These are phyloP conservation scores for Akanthomyces lecanii DNA, from an alignment of 2,329 filamentous ascomycete species.

Conservation along the genomic window DNA sequence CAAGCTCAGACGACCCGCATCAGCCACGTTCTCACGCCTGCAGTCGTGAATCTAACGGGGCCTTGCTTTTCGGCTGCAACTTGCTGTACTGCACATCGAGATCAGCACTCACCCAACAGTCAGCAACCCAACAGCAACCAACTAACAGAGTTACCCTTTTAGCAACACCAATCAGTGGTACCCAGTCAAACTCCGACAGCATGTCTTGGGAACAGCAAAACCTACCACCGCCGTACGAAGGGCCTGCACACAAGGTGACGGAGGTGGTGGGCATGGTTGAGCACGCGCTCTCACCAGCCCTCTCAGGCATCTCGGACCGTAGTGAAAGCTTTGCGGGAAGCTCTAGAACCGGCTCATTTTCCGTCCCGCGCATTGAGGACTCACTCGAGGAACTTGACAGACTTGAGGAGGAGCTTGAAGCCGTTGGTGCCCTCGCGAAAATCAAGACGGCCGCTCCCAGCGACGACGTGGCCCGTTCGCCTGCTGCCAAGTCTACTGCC, in stretches of 20 bases:
- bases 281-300: constrained; percentile 31
- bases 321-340: constrained; percentile 33
- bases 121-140: constrained; percentile 15
- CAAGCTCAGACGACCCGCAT: constrained; percentile 22
- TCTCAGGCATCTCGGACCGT: constrained; percentile 29
- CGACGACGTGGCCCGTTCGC: constrained; percentile 11
- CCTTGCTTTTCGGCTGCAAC: constrained; percentile 47
- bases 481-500: constrained; percentile 17
- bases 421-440: constrained; percentile 39
- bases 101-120: constrained; percentile 22
- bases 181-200: not conserved
- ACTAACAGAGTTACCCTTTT: constrained; percentile 44
- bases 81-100: constrained; percentile 38
- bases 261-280: constrained; percentile 30
- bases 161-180: constrained; percentile 35
- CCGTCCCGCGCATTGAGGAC: constrained; percentile 54
- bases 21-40: constrained; percentile 18
- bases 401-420: constrained; percentile 59
- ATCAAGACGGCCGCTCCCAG: constrained; percentile 31
- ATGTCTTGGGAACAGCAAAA: constrained; percentile 25
- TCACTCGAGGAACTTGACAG: constrained; percentile 59
- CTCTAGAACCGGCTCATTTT: constrained; percentile 30
- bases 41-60: constrained; percentile 22
- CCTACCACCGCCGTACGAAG: constrained; percentile 24
- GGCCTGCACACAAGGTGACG: constrained; percentile 27